Percentiles rank a stretch among this genome's conserved stretches.
Evolutionary conservation across 2,329 filamentous ascomycete genomes (phyloP).

Genomic region (Aspergillus arachidicola): DNA sequence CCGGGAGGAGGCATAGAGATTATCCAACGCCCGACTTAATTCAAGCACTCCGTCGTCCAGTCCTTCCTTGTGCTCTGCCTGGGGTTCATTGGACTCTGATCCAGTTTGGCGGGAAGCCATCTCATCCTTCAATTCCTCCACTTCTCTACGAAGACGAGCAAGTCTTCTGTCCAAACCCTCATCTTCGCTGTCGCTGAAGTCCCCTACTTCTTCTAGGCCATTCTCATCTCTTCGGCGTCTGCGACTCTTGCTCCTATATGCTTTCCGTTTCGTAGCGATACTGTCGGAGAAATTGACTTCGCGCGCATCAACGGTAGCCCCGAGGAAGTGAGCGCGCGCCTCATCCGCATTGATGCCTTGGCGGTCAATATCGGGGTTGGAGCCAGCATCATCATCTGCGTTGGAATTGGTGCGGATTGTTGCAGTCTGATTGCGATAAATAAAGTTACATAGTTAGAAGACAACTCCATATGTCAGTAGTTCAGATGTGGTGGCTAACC

Average conservation of each 20-base stretch:
- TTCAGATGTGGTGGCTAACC: conserved; percentile 51
- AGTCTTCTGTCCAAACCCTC: conserved; percentile 79
- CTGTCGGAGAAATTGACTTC: conserved; percentile 89
- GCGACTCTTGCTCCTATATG: conserved; percentile 75
- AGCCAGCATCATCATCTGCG: conserved; percentile 58
- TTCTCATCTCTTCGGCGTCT: conserved; percentile 56
- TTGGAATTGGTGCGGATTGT: conserved; percentile 60
- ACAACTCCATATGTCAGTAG: not conserved
- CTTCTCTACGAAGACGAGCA: conserved; percentile 78
- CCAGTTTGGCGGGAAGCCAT: conserved; percentile 51
- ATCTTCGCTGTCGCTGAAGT: conserved; percentile 76
- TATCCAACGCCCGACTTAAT: conserved; percentile 72
- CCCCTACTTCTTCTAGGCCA: conserved; percentile 65
- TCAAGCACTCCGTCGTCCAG: conserved; percentile 64
- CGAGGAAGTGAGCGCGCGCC: conserved; percentile 78
- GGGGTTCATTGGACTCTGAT: conserved; percentile 52
- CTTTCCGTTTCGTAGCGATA: conserved; percentile 77
- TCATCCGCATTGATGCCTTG: conserved; percentile 74
- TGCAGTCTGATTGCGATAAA: conserved; percentile 56
- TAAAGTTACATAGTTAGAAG: conserved; percentile 33
- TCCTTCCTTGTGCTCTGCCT: conserved; percentile 44
- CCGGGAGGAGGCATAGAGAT: conserved; percentile 52
- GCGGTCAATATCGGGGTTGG: conserved; percentile 68
- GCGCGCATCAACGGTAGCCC: conserved; percentile 72
- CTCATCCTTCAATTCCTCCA: conserved; percentile 69